These are phyloP conservation scores for Myxozyma nipponensis DNA, from an alignment of 805 yeast genomes.

Conservation along the genomic window DNA sequence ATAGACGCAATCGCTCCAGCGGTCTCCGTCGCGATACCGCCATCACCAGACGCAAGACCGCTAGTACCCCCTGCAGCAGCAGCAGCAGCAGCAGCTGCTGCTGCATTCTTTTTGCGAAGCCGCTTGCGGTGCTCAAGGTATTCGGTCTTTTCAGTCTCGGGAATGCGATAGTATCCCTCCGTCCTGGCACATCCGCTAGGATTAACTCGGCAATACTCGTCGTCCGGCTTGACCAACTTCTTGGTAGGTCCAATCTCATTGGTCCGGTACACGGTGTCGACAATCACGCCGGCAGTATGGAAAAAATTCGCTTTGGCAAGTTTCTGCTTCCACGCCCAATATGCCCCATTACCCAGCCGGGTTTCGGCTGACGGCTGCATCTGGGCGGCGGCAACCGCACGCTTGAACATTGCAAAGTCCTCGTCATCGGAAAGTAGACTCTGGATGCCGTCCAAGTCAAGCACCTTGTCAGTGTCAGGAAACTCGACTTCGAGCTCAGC, in stretches of 20 bases:
- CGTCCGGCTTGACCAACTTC: constrained; percentile 31
- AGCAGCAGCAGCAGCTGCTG: constrained; percentile 63
- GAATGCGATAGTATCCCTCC: constrained; percentile 67
- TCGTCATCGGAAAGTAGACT: constrained; percentile 65
- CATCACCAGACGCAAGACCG: constrained; percentile 44
- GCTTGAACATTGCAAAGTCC: constrained; percentile 55
- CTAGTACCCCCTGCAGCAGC: constrained; percentile 71
- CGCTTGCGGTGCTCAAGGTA: constrained; percentile 77
- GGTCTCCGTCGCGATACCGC: neutral
- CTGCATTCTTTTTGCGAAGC: constrained; percentile 41
- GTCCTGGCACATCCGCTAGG: constrained; percentile 62
- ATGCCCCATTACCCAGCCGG: constrained; percentile 42
- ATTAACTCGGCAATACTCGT: constrained; percentile 41
- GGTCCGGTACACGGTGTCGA: neutral
- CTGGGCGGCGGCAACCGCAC: constrained; percentile 39
- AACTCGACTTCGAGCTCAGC: constrained; percentile 30
- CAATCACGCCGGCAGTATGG: constrained; percentile 9
- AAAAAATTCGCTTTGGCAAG: constrained; percentile 31
- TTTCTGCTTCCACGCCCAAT: constrained; percentile 66
- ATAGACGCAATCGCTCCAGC: constrained; percentile 43
- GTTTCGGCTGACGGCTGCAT: constrained; percentile 26
- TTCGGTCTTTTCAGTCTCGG: constrained; percentile 66
- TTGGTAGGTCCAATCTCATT: neutral
- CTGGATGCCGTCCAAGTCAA: constrained; percentile 51
- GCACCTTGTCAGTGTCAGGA: constrained; percentile 35